Percentiles rank a stretch among this genome's conserved stretches.
These are phyloP conservation scores for Aspergillus novoparasiticus DNA, from an alignment of 2,329 filamentous ascomycete species.

Conservation along the genomic window DNA sequence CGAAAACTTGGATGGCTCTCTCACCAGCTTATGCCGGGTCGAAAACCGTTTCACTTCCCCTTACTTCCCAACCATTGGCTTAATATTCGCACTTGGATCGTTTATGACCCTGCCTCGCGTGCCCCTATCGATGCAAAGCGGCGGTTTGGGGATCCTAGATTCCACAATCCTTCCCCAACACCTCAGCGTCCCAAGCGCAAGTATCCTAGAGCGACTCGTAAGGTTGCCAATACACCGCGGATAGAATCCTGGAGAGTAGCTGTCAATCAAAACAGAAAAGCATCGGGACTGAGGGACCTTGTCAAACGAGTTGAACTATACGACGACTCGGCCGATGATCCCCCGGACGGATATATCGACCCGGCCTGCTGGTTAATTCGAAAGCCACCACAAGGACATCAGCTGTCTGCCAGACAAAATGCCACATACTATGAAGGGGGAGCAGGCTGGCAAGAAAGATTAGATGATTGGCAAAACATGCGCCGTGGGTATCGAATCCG, in stretches of 20 bases:
- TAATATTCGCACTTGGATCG: slow-evolving; percentile 43
- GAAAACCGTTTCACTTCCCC: slow-evolving; percentile 43
- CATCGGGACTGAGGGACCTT: slow-evolving; percentile 31
- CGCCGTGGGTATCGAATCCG: slow-evolving; percentile 38
- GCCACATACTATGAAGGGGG: slow-evolving; percentile 44
- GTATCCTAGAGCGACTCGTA: slow-evolving; percentile 24
- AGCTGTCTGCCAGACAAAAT: slow-evolving; percentile 37
- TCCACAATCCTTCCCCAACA: slow-evolving; percentile 33
- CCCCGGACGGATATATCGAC: slow-evolving; percentile 42
- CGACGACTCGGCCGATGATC: slow-evolving; percentile 41
- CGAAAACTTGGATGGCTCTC: slow-evolving; percentile 43
- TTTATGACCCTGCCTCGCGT: slow-evolving; percentile 43
- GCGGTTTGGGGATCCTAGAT: slow-evolving; percentile 39
- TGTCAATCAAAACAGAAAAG: slow-evolving; percentile 37
- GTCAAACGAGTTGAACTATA: slow-evolving; percentile 36
- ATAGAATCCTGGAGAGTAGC: slow-evolving; percentile 45
- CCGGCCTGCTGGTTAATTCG: slow-evolving; percentile 44
- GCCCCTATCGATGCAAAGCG: slow-evolving; percentile 34
- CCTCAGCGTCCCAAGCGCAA: slow-evolving; percentile 29
- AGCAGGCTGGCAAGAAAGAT: slow-evolving; percentile 42
- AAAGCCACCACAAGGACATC: slow-evolving; percentile 43
- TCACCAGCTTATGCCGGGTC: slow-evolving; percentile 41
- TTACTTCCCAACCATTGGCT: slow-evolving; percentile 46
- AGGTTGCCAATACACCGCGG: slow-evolving; percentile 28
- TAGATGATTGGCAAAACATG: slow-evolving; percentile 43